Conservation (phyloP, 352 stramenopile species). For the Pythium biforme region DNA sequence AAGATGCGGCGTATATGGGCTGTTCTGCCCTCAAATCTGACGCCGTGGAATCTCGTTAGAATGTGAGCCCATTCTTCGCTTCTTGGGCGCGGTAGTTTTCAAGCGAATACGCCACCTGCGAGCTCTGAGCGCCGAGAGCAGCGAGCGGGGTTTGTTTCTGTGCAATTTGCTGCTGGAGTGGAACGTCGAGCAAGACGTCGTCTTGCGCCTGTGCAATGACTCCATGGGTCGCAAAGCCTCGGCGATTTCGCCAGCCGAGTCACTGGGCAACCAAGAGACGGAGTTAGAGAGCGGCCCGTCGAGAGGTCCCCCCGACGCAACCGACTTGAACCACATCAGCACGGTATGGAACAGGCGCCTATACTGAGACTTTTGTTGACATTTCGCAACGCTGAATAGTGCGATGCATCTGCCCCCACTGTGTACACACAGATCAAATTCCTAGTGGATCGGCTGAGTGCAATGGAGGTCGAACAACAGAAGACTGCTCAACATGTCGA, state of each 20-base stretch:
- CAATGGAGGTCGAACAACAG: slow-evolving; percentile 44
- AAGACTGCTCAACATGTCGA: slow-evolving; percentile 36
- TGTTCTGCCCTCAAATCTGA: background rate
- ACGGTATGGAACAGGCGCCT: background rate
- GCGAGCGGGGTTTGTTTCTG: slow-evolving; percentile 31
- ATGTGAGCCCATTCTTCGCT: background rate
- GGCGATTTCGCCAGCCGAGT: background rate
- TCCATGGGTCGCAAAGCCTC: background rate
- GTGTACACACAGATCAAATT: slow-evolving; percentile 44
- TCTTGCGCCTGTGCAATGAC: slow-evolving; percentile 50
- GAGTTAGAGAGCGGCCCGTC: background rate
- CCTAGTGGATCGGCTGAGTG: slow-evolving; percentile 49
- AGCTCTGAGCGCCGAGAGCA: slow-evolving; percentile 7
- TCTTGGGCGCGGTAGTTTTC: background rate
- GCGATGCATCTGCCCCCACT: no score
- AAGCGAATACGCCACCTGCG: slow-evolving; percentile 7
- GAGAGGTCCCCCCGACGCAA: background rate
- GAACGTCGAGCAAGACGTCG: slow-evolving; percentile 42
- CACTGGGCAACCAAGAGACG: background rate
- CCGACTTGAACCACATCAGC: slow-evolving; percentile 14
- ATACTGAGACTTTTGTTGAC: background rate
- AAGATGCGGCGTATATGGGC: background rate
- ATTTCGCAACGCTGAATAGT: no score
- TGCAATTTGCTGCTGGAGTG: slow-evolving; percentile 55
- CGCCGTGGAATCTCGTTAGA: background rate